Conservation (phyloP, 768 basidiomycete species). For the Suillus subaureus region DNA sequence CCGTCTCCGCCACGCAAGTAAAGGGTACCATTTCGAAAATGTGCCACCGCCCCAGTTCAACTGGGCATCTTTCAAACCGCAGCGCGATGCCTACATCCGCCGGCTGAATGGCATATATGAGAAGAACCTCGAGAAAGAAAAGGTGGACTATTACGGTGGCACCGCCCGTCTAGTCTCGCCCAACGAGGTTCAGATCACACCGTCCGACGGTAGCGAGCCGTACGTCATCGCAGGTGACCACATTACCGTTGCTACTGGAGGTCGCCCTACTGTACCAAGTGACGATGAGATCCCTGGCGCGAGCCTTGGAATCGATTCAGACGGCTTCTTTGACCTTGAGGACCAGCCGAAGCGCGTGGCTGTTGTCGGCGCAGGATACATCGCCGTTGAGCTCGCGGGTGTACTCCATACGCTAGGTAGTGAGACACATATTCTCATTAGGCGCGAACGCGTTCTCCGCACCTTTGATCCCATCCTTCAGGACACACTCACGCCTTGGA, state of each 20-base stretch:
- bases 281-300: slow-evolving; percentile 88
- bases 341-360: slow-evolving; percentile 92
- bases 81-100: slow-evolving; percentile 94
- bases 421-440: slow-evolving; percentile 92
- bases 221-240: slow-evolving; percentile 78
- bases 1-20: slow-evolving; percentile 71
- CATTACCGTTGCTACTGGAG: slow-evolving; percentile 86
- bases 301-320: slow-evolving; percentile 86
- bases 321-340: slow-evolving; percentile 93
- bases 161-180: slow-evolving; percentile 71
- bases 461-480: slow-evolving; percentile 90
- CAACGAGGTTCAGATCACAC: slow-evolving; percentile 72
- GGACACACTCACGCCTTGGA: slow-evolving; percentile 85
- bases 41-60: slow-evolving; percentile 66
- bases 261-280: slow-evolving; percentile 76
- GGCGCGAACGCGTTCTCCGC: slow-evolving; percentile 86
- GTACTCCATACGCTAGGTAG: slow-evolving; percentile 89
- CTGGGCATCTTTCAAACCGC: slow-evolving; percentile 90
- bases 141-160: slow-evolving; percentile 86
- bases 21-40: slow-evolving; percentile 74
- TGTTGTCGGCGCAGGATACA: slow-evolving; percentile 96
- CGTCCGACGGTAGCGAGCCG: slow-evolving; percentile 58
- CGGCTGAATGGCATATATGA: slow-evolving; percentile 91
- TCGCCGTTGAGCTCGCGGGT: slow-evolving; percentile 96
- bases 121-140: slow-evolving; percentile 82